Evolutionary conservation across 768 basidiomycete genomes (phyloP).

Genomic region (Mycena capillaripes): DNA sequence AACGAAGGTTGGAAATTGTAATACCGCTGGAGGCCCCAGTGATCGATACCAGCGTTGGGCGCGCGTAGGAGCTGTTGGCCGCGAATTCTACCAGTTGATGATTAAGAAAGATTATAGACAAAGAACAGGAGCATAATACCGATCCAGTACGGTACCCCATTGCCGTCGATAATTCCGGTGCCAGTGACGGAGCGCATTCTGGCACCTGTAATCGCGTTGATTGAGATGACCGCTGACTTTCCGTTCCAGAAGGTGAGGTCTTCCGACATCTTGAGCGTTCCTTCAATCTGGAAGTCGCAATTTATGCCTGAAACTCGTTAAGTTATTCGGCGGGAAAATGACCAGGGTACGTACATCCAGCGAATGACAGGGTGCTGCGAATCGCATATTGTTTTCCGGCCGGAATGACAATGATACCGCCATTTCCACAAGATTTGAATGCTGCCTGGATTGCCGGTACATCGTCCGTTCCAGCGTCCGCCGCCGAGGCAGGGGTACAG

Average conservation of each 20-base stretch:
- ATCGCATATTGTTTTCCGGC: constrained; percentile 43
- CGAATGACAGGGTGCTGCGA: constrained; percentile 44
- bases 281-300: constrained; percentile 49
- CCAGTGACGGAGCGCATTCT: constrained; percentile 46
- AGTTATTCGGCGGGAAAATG: background rate
- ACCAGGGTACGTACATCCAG: constrained; percentile 40
- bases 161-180: constrained; percentile 48
- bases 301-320: constrained; percentile 23
- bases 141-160: constrained; percentile 47
- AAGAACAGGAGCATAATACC: constrained; percentile 32
- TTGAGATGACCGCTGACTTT: constrained; percentile 38
- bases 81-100: constrained; percentile 38
- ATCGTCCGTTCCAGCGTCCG: constrained; percentile 43
- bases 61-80: constrained; percentile 44
- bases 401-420: constrained; percentile 48
- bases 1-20: constrained; percentile 46
- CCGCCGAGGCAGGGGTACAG: constrained; percentile 44
- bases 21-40: constrained; percentile 43
- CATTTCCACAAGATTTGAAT: constrained; percentile 48
- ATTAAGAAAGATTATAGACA: background rate
- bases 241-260: constrained; percentile 48
- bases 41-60: constrained; percentile 47
- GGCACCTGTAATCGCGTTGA: constrained; percentile 41
- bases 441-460: constrained; percentile 48
- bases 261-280: constrained; percentile 45